phyloP scores from a whole-genome alignment of 139 green algal species.

The Mesostigma viride region DNA sequence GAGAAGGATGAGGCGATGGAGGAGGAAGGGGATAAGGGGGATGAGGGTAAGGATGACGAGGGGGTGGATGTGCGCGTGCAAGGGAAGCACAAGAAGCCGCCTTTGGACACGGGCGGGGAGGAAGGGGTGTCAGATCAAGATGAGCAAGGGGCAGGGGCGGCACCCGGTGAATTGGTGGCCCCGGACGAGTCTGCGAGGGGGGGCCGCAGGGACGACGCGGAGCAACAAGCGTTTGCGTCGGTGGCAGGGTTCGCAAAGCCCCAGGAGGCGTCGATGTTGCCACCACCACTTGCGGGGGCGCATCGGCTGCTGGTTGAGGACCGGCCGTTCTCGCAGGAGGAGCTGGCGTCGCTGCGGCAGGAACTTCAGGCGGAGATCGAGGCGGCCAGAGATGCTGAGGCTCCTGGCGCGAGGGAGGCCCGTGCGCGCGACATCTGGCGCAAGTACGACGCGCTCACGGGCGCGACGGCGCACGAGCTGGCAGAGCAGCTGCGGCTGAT shows the following conservation, averaged over 20 bases:
- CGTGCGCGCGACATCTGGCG: constrained; percentile 48
- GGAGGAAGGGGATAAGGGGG: constrained; percentile 6
- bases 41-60: not conserved
- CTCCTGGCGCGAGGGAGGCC: no score
- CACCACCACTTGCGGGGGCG: no score
- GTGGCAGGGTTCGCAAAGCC: no score
- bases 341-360: constrained; percentile 13
- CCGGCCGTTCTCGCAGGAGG: constrained; percentile 19
- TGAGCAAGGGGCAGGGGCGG: no score
- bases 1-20: constrained; percentile 14
- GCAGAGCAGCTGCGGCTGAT: constrained; percentile 91
- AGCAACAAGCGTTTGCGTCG: no score
- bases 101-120: not conserved
- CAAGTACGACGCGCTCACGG: constrained; percentile 67
- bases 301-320: no score
- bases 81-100: not conserved
- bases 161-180: no score
- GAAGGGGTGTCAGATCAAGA: not conserved
- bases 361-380: constrained; percentile 9
- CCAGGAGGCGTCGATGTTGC: no score
- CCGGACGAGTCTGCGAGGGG: no score
- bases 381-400: constrained; percentile 16
- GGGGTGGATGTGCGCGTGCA: not conserved
- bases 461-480: constrained; percentile 64
- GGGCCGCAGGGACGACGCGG: no score